A percentile compares a stretch with the other conserved stretches of the same genome.
Evolutionary conservation across 768 basidiomycete species (phyloP).

Genomic region (Mycena rosella): DNA sequence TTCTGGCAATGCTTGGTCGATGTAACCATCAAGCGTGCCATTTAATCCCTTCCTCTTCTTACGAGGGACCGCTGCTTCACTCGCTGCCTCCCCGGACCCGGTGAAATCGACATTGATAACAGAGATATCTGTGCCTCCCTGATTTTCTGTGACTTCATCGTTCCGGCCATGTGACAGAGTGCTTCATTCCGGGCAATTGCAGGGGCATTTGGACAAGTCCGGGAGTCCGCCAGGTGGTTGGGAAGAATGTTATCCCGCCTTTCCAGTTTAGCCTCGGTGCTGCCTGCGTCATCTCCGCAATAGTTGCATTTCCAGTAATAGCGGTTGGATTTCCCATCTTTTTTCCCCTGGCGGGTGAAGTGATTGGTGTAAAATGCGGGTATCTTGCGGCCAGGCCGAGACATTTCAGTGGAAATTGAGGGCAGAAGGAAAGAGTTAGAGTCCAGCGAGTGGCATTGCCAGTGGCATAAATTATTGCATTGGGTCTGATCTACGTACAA

Average conservation of each 20-base stretch:
- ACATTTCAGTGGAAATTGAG: not conserved
- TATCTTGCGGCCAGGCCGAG: not conserved
- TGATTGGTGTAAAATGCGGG: not conserved
- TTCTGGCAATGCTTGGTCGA: not conserved
- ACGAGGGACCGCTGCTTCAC: not conserved
- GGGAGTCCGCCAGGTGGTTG: not conserved
- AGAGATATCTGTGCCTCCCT: not conserved
- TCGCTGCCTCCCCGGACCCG: not conserved
- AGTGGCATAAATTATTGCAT: too few species aligned
- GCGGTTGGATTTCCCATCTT: not conserved
- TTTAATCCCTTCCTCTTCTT: not conserved
- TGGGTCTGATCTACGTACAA: too few species aligned
- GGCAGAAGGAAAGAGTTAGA: too few species aligned
- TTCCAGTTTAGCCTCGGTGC: too few species aligned
- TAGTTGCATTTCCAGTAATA: not conserved
- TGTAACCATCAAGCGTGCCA: not conserved
- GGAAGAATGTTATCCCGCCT: conserved; percentile 5
- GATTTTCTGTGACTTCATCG: not conserved
- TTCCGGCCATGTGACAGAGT: not conserved
- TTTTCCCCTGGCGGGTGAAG: not conserved
- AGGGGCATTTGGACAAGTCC: conserved; percentile 4
- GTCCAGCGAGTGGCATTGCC: too few species aligned
- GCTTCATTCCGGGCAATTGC: not conserved
- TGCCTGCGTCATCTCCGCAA: too few species aligned
- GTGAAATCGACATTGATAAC: conserved; percentile 1